Conservation (phyloP, 352 stramenopile species). For the Halophytophthora batemanensis region DNA sequence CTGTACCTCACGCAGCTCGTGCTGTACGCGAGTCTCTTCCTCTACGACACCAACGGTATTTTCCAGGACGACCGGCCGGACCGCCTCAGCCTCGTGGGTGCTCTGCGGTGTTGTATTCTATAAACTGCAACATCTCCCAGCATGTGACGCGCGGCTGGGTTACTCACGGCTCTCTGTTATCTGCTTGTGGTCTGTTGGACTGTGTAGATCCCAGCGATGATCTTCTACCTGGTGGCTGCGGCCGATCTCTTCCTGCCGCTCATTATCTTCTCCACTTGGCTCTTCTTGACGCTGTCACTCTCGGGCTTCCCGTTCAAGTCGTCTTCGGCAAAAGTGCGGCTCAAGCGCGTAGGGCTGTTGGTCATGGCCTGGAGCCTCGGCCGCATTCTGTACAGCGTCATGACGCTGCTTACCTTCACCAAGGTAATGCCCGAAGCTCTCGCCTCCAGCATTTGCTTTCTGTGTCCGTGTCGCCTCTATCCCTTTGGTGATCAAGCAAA, state of each 20-base stretch:
- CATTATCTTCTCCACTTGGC: slow-evolving; percentile 87
- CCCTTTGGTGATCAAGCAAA: no score
- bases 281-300: slow-evolving; percentile 87
- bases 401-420: slow-evolving; percentile 85
- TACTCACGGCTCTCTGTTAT: no score
- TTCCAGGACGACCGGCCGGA: slow-evolving; percentile 73
- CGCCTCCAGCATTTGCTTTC: no score
- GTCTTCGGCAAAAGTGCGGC: slow-evolving; percentile 45
- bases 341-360: slow-evolving; percentile 55
- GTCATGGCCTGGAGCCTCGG: slow-evolving; percentile 83
- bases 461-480: no score
- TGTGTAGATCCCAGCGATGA: slow-evolving; percentile 64
- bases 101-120: no score
- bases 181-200: not conserved
- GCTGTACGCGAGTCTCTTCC: slow-evolving; percentile 87
- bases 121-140: no score
- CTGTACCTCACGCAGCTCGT: slow-evolving; percentile 88
- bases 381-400: slow-evolving; percentile 85
- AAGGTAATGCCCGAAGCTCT: slow-evolving; percentile 34
- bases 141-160: no score
- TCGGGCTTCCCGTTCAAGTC: slow-evolving; percentile 88
- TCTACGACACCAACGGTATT: slow-evolving; percentile 79
- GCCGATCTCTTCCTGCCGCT: slow-evolving; percentile 87
- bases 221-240: slow-evolving; percentile 80
- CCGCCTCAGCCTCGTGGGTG: slow-evolving; percentile 61